Evolutionary conservation across 2,329 filamentous ascomycete species (phyloP), one percentile per base, ranked within the genome.

Genomic region (Neofusicoccum cordaticola): DNA sequence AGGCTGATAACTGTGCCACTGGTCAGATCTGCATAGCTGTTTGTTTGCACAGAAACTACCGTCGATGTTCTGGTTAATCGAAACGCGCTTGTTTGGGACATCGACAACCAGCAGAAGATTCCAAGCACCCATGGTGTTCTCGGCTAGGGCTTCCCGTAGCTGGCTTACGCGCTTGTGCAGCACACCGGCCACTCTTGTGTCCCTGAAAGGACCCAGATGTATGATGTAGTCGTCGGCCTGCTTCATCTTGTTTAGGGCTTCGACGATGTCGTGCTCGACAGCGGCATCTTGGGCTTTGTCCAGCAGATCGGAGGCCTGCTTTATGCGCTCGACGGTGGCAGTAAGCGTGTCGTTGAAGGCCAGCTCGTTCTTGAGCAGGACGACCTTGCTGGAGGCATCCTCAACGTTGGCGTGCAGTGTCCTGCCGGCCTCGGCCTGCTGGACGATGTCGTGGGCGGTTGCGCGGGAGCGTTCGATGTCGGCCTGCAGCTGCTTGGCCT

Each of bases 381-480:
- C 75, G 58, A 85, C 81, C 70, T 88, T 87, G 63, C 77, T 81
- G 34, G 77, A 77, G 11, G 84, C 81, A 74, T 88, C 86, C 44
- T 91, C 86, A 0, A 90, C 88, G 65, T 86, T 81, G 56, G 85
- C 83, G 53, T 90, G 82, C 27, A 91, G 80, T 47, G 82, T 80
- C 66, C 87, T 86, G 12, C 89, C 87, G 34, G 83, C 86, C 72
- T 94, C 90, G 61, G 93, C 89, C 71, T 92, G 86, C 50, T 88
- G 85, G 4, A 94, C 85, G 65, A 98, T 96, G 65, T 93, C 88
- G 71, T 88, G 88, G 22, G 94, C 93, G 41, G 93, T 88, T 15
- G 86, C 84, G 71, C 92, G 89, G 27, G 92, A 94, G 52, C 87
- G 86, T 71, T 91, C 87, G 68, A 97, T 94, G 73, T 97, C 94